Conservation (phyloP, 805 yeast species). For the Yueomyces sinensis region DNA sequence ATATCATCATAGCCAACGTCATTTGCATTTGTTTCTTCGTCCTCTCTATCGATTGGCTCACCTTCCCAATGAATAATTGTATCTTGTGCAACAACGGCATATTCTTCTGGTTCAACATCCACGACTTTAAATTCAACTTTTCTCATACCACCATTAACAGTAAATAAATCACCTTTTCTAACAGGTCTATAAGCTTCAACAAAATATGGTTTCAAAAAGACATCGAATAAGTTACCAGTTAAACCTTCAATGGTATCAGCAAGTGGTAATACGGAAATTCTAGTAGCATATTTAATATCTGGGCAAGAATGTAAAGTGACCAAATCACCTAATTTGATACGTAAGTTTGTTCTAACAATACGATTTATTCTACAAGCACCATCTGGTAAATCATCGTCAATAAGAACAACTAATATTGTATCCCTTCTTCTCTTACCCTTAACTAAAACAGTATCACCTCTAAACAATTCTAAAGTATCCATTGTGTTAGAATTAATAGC, state of each 20-base stretch:
- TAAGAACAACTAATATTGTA: slow-evolving; percentile 86
- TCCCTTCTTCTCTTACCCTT: slow-evolving; percentile 97
- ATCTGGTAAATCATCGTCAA: slow-evolving; percentile 92
- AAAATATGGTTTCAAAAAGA: slow-evolving; percentile 91
- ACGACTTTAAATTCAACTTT: slow-evolving; percentile 97
- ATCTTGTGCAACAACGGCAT: slow-evolving; percentile 96
- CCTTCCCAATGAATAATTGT: slow-evolving; percentile 98
- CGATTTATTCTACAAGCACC: slow-evolving; percentile 91
- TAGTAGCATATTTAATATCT: slow-evolving; percentile 89
- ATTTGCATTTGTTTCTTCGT: slow-evolving; percentile 70
- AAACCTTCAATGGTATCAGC: slow-evolving; percentile 97
- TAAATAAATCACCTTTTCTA: slow-evolving; percentile 90
- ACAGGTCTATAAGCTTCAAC: slow-evolving; percentile 98
- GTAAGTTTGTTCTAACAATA: slow-evolving; percentile 86
- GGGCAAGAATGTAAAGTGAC: slow-evolving; percentile 90
- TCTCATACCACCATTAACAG: slow-evolving; percentile 98
- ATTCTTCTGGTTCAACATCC: slow-evolving; percentile 94
- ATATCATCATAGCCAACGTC: slow-evolving; percentile 98
- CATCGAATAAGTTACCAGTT: slow-evolving; percentile 91
- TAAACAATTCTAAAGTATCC: slow-evolving; percentile 86
- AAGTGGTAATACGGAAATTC: slow-evolving; percentile 90
- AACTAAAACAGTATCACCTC: slow-evolving; percentile 94
- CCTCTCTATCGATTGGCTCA: slow-evolving; percentile 68
- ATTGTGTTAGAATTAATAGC: slow-evolving; percentile 92
- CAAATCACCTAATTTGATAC: slow-evolving; percentile 87